Percentiles rank a stretch among this genome's conserved stretches.
Evolutionary conservation across 305 asterid genomes (phyloP).

Genomic region (Solanum hybrid): DNA sequence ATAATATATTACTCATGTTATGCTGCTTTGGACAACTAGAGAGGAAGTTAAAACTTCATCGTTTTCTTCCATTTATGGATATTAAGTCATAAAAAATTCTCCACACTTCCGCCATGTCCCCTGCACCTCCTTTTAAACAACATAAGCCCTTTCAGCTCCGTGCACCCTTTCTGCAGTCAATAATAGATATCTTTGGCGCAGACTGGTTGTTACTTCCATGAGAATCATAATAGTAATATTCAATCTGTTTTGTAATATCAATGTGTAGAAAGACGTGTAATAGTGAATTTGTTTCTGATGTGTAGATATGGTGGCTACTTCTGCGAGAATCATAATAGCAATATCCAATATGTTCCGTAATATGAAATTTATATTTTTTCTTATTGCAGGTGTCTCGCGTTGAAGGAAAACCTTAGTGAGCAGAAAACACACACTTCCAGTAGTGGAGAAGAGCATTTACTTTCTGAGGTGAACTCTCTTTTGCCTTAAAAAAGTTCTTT

Average conservation of each 20-base stretch:
- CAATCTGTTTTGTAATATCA: background rate
- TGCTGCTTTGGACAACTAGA: background rate
- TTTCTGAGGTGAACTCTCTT: slow-evolving; percentile 32
- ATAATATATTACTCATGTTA: background rate
- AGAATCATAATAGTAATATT: background rate
- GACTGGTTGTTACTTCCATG: background rate
- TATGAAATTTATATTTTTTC: slow-evolving; percentile 8
- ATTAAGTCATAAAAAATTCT: background rate
- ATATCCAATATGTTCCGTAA: background rate
- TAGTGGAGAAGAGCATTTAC: slow-evolving; percentile 43
- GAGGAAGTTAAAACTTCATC: background rate
- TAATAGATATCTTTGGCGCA: background rate
- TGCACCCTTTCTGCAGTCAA: background rate
- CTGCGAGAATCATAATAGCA: background rate
- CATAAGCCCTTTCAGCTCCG: background rate
- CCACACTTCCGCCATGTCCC: background rate
- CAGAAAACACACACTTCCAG: slow-evolving; percentile 28
- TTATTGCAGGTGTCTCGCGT: slow-evolving; percentile 37
- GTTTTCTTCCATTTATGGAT: background rate
- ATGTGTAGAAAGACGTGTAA: background rate
- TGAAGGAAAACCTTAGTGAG: slow-evolving; percentile 17
- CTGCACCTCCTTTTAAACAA: background rate
- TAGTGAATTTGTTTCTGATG: background rate
- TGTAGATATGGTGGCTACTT: background rate
- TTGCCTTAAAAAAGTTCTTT: slow-evolving; percentile 4